Conservation (phyloP, 495 filamentous ascomycete genomes). For the Aspergillus taichungensis region DNA sequence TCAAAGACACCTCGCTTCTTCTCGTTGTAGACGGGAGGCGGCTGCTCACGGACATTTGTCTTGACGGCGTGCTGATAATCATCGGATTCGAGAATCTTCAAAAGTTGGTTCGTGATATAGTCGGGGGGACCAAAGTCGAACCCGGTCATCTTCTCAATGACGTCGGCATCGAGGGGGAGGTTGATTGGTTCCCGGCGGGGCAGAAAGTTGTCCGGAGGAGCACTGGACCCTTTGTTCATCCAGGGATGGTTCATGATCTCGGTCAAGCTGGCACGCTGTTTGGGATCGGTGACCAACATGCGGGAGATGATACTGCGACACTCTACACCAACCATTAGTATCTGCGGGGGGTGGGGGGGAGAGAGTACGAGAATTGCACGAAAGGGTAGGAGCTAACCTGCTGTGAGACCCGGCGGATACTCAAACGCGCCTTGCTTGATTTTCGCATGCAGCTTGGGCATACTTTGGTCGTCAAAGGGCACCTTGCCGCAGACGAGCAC, state of each 20-base stretch:
- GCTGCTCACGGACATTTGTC: conserved; percentile 56
- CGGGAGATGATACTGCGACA: conserved; percentile 88
- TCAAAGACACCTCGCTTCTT: conserved; percentile 89
- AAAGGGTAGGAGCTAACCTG: conserved; percentile 49
- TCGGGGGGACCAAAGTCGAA: conserved; percentile 94
- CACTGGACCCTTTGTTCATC: conserved; percentile 88
- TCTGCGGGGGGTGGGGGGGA: not conserved
- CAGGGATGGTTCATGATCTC: conserved; percentile 97
- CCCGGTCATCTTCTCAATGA: conserved; percentile 89
- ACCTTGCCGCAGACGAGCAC: conserved; percentile 97
- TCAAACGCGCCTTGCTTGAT: conserved; percentile 97
- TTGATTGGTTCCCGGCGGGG: conserved; percentile 76
- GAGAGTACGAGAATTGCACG: not conserved
- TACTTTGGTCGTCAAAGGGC: conserved; percentile 98
- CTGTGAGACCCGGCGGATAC: conserved; percentile 85
- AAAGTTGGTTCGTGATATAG: conserved; percentile 70
- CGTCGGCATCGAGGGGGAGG: conserved; percentile 71
- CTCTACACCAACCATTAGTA: conserved; percentile 42
- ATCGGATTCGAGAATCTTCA: conserved; percentile 75
- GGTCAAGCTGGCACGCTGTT: conserved; percentile 70
- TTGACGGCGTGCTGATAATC: conserved; percentile 81
- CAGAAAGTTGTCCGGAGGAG: conserved; percentile 82
- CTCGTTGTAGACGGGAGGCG: conserved; percentile 59
- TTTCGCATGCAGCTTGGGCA: conserved; percentile 97
- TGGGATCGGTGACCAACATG: conserved; percentile 95